These are phyloP conservation scores for Cyberlindnera maritima DNA, from an alignment of 805 yeast genomes.

Conservation along the genomic window DNA sequence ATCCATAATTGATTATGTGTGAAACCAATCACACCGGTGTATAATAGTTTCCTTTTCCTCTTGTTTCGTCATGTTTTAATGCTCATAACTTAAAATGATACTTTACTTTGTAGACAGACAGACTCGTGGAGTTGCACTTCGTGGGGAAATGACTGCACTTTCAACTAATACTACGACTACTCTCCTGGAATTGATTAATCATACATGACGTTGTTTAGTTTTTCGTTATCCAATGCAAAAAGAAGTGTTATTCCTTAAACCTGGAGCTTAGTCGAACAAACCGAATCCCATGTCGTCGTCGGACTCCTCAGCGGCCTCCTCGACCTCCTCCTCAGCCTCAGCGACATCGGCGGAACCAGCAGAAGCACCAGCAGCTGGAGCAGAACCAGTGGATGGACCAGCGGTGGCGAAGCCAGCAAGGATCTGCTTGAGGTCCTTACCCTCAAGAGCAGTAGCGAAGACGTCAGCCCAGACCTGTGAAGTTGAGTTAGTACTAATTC, in stretches of 20 bases:
- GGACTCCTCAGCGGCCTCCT: conserved; percentile 59
- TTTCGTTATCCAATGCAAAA: conserved; percentile 15
- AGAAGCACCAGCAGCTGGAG: conserved; percentile 45
- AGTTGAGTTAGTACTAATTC: neutral
- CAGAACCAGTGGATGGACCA: conserved; percentile 50
- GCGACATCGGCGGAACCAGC: conserved; percentile 51
- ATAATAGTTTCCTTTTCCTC: conserved; percentile 13
- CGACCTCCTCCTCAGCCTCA: conserved; percentile 53
- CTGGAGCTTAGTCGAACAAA: conserved; percentile 67
- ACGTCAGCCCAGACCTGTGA: conserved; percentile 70
- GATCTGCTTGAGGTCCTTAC: conserved; percentile 70
- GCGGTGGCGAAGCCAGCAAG: conserved; percentile 54
- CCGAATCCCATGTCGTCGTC: conserved; percentile 92
- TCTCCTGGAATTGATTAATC: conserved; percentile 1
- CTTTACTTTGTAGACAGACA: no score
- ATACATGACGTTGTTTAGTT: conserved; percentile 6
- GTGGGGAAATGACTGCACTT: no score
- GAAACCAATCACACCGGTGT: conserved; percentile 11
- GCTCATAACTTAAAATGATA: conserved; percentile 10
- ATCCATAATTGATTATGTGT: neutral
- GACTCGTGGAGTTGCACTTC: no score
- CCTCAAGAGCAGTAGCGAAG: conserved; percentile 79
- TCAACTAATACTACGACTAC: no score
- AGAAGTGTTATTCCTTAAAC: conserved; percentile 4
- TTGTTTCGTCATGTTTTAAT: conserved; percentile 16